These are phyloP conservation scores for Myxozyma neglecta DNA, from an alignment of 805 yeast species.

Conservation along the genomic window DNA sequence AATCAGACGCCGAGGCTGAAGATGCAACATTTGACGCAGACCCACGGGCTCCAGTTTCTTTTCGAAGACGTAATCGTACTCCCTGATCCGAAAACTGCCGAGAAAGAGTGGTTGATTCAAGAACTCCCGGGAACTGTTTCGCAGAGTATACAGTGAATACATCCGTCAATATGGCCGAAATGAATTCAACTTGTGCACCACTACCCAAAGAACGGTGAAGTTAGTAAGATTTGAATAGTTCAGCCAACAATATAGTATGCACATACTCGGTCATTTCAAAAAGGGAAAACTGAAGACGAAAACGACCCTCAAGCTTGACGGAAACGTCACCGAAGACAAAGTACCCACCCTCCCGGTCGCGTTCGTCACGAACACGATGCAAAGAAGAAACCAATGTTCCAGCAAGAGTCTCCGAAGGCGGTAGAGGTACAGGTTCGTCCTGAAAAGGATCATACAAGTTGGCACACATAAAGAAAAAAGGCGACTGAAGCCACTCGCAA, in stretches of 20 bases:
- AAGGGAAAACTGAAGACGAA: conserved; percentile 29
- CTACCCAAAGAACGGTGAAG: background rate
- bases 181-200: conserved; percentile 30
- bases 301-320: conserved; percentile 30
- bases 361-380: conserved; percentile 29
- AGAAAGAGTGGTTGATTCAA: conserved; percentile 32
- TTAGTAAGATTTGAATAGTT: background rate
- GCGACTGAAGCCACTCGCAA: conserved; percentile 29
- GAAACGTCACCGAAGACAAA: conserved; percentile 34
- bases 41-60: conserved; percentile 23
- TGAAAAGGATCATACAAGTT: conserved; percentile 19
- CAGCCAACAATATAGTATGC: background rate
- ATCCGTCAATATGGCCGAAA: conserved; percentile 26
- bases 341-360: conserved; percentile 29
- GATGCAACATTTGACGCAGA: background rate
- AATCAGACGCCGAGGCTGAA: background rate
- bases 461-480: conserved; percentile 33
- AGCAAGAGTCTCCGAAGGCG: conserved; percentile 29
- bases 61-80: conserved; percentile 32
- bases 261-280: conserved; percentile 32
- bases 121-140: conserved; percentile 31
- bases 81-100: conserved; percentile 34
- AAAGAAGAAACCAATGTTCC: conserved; percentile 32
- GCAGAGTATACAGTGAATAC: conserved; percentile 26
- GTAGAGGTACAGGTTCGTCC: conserved; percentile 19